Conservation (phyloP, 108 stramenopile species). For the Parmales sp. region DNA sequence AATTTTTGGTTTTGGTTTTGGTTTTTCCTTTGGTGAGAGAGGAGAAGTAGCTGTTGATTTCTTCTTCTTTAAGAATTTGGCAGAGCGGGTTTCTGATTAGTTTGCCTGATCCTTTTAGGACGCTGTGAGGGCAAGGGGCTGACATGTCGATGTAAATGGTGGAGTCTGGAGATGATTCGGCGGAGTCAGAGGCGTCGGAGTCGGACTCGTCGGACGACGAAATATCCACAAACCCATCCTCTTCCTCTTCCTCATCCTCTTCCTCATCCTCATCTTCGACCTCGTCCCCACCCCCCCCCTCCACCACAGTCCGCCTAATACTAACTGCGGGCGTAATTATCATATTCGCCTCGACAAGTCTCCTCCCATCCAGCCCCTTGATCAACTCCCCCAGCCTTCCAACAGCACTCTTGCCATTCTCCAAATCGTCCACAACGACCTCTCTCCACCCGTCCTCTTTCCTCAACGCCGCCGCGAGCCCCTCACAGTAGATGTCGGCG, state of each 20-base stretch:
- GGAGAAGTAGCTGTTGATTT: constrained; percentile 27
- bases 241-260: constrained; percentile 9
- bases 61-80: constrained; percentile 37
- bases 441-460: constrained; percentile 50
- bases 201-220: constrained; percentile 9
- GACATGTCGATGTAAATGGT: not conserved
- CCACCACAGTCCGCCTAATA: not conserved
- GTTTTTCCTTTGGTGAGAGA: not conserved
- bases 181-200: constrained; percentile 22
- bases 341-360: not conserved
- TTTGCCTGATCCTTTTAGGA: constrained; percentile 19
- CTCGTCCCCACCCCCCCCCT: constrained; percentile 16
- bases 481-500: constrained; percentile 50
- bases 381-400: constrained; percentile 28
- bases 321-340: not conserved
- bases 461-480: constrained; percentile 50
- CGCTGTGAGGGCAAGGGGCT: constrained; percentile 29
- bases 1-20: not conserved
- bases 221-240: constrained; percentile 8
- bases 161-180: constrained; percentile 11
- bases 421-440: constrained; percentile 27
- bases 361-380: constrained; percentile 32
- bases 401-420: not conserved
- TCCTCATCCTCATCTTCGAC: constrained; percentile 27
- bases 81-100: constrained; percentile 47